Percentiles rank a stretch among this genome's conserved stretches.
phyloP scores from a whole-genome alignment of 1,284 basidiomycete species.

The Ganoderma multipileum region DNA sequence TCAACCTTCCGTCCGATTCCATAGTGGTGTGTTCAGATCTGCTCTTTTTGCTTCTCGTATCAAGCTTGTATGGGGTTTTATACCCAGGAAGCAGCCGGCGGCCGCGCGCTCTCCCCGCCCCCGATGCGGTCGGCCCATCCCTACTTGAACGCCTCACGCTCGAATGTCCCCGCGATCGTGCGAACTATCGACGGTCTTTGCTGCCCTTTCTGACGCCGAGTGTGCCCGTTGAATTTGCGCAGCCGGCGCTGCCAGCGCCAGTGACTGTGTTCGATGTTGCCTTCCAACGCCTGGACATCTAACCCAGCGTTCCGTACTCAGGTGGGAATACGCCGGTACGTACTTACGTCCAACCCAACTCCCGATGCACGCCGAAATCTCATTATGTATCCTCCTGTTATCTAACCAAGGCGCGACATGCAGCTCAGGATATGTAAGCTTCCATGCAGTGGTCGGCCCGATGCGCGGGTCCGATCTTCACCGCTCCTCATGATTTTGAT shows the following conservation, averaged over 20 bases:
- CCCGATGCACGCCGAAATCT: no score
- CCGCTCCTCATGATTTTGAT: not conserved
- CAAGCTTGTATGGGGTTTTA: no score
- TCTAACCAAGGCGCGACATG: no score
- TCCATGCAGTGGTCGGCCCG: no score
- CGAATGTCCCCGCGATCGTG: not conserved
- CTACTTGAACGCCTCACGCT: not conserved
- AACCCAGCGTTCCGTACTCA: not conserved
- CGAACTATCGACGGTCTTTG: not conserved
- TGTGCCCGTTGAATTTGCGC: not conserved
- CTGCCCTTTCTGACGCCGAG: not conserved
- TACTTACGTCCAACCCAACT: no score
- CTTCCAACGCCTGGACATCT: not conserved
- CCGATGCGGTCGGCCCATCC: not conserved
- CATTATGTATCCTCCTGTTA: no score
- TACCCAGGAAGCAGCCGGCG: not conserved
- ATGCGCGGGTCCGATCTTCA: not conserved
- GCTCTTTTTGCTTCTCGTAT: no score
- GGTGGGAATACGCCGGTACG: not conserved
- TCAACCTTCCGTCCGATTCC: no score
- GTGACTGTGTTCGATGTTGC: not conserved
- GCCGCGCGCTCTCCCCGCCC: not conserved
- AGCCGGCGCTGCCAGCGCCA: not conserved
- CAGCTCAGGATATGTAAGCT: no score
- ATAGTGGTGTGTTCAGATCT: no score